Conservation (phyloP, 805 yeast genomes). For the Saccharomycodes ludwigii region DNA sequence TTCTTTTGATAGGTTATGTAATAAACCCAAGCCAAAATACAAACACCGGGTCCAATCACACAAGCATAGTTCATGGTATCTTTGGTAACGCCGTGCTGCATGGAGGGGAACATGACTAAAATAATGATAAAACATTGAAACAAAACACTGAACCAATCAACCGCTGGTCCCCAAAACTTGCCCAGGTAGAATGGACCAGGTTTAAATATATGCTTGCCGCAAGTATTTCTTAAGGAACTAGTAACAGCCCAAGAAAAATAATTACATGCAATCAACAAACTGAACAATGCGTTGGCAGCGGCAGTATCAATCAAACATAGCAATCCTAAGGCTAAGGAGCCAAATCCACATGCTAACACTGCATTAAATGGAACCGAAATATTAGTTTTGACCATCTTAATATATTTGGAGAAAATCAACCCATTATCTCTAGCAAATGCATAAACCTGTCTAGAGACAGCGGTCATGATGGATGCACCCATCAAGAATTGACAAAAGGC, state of each 20-base stretch:
- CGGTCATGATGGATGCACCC: conserved; percentile 52
- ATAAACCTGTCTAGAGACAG: conserved; percentile 60
- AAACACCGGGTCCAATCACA: conserved; percentile 51
- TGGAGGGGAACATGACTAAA: conserved; percentile 49
- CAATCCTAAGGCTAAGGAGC: conserved; percentile 27
- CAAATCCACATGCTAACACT: conserved; percentile 29
- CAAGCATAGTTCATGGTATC: conserved; percentile 58
- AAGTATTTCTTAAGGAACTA: conserved; percentile 27
- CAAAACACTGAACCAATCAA: conserved; percentile 34
- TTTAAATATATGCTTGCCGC: conserved; percentile 35
- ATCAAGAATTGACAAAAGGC: conserved; percentile 51
- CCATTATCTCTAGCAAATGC: conserved; percentile 73
- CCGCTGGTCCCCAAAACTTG: conserved; percentile 28
- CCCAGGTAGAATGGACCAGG: conserved; percentile 67
- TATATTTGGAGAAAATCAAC: conserved; percentile 43
- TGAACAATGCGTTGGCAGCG: conserved; percentile 33
- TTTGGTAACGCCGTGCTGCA: conserved; percentile 21
- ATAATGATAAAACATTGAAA: conserved; percentile 44
- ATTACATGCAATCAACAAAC: conserved; percentile 31
- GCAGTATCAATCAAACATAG: conserved; percentile 28
- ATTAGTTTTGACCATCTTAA: conserved; percentile 43
- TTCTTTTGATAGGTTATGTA: conserved; percentile 41
- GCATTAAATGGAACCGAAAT: conserved; percentile 56
- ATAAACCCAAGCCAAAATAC: conserved; percentile 43
- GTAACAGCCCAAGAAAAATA: conserved; percentile 32